phyloP scores from a whole-genome alignment of 1,139 yeast genomes.

The Sugiyamaella sp. region DNA sequence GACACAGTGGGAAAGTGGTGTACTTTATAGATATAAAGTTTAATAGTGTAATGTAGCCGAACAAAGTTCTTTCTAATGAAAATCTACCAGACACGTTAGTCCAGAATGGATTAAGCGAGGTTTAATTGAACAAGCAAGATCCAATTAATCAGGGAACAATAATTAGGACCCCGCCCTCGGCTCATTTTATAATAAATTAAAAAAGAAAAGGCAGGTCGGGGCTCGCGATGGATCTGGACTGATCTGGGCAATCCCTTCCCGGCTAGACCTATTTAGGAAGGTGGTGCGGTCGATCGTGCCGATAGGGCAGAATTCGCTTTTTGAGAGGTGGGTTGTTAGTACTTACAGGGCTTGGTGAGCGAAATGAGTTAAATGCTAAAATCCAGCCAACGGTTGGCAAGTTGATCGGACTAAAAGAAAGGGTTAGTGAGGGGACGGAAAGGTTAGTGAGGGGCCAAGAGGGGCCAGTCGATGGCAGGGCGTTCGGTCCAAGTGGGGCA shows the following conservation, averaged over 20 bases:
- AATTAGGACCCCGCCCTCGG: background rate
- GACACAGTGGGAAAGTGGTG: background rate
- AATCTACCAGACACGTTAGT: constrained; percentile 1
- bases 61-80: constrained; percentile 1
- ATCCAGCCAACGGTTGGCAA: background rate
- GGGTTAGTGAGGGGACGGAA: background rate
- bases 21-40: background rate
- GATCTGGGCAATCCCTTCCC: background rate
- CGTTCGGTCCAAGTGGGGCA: too few relatives aligned
- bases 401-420: background rate
- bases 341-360: constrained; percentile 3
- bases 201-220: background rate
- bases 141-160: background rate
- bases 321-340: constrained; percentile 1
- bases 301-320: background rate
- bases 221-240: background rate
- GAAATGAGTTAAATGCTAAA: background rate
- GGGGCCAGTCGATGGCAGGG: too few relatives aligned
- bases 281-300: constrained; percentile 2
- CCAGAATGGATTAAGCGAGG: background rate
- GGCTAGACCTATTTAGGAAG: background rate
- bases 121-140: background rate
- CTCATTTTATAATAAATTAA: background rate
- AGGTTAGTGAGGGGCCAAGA: background rate
- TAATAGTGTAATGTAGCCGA: background rate